Evolutionary conservation across 1,284 basidiomycete species (phyloP), one percentile per base, ranked within the genome.

Genomic region (Cryptococcus sp.): DNA sequence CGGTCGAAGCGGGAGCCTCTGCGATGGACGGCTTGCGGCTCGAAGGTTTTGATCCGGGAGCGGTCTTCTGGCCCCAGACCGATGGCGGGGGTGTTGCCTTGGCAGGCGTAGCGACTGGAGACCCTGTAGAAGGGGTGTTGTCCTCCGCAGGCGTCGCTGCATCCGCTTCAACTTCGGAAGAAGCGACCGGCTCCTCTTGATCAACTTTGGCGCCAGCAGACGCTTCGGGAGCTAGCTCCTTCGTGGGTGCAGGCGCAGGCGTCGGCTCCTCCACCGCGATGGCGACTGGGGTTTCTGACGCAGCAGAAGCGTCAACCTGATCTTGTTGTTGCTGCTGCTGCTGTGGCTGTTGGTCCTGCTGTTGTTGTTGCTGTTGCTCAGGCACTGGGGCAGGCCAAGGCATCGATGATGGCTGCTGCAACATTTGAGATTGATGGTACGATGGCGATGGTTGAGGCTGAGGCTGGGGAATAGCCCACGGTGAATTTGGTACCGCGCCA

Each of bases 21-120:
- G 76, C 72, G 35, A 64, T 58, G 0, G 71, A 69, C 20, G 78
- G 60, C 50, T 71, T 60, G 5, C 75, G 57, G 58, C 68, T 66
- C 10, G 68, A 16, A 42, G 71, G 53, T 40, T 66, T 67, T 15
- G 60, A 63, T 7, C 63, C 55, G 39, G 69, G 54, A 16, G 61
- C 54, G 57, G 67, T 45, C 15, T 64, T 61, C 47, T 72, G 61
- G 23, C 62, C 69, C 70, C 70, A 73, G 17, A 68, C 67, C 0
- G 72, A 74, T 11, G 61, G 39, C 1, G 69, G 62, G 13, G 67
- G 52, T 1, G 31, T 35, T 35, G 57, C 54, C 41, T 57, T 61
- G 7, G 64, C 49, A 39, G 64, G 31, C 19, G 59, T 51, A 7
- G 60, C 25, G 23, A 47, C 54, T 16, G 54, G 46, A 20, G 53